Conservation (phyloP, 495 filamentous ascomycete species). For the Choiromyces venosus region DNA sequence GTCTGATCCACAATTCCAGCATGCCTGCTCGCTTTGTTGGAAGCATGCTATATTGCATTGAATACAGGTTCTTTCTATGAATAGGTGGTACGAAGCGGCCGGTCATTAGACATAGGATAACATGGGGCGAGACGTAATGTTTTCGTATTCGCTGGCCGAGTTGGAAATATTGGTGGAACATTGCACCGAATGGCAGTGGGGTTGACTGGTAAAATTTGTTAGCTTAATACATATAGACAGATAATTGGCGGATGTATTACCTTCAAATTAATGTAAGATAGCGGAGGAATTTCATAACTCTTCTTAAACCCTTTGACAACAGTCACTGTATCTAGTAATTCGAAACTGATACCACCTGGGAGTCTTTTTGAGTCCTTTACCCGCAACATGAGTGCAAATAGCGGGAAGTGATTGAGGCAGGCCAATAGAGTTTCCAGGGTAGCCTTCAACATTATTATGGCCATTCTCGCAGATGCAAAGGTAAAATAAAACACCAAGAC, state of each 20-base stretch:
- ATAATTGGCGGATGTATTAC: not conserved
- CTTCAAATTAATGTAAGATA: conserved; percentile 36
- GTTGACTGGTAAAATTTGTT: conserved; percentile 58
- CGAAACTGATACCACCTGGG: conserved; percentile 55
- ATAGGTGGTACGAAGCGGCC: conserved; percentile 88
- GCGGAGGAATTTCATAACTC: not conserved
- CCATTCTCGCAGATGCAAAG: conserved; percentile 89
- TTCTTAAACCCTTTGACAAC: not conserved
- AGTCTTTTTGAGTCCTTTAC: conserved; percentile 87
- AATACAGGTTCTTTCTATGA: conserved; percentile 88
- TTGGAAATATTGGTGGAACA: conserved; percentile 97
- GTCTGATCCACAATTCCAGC: conserved; percentile 73
- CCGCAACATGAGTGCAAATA: conserved; percentile 95
- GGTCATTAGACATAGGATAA: conserved; percentile 79
- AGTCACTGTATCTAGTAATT: conserved; percentile 6
- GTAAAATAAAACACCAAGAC: conserved; percentile 95
- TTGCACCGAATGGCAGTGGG: conserved; percentile 78
- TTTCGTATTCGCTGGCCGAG: conserved; percentile 85
- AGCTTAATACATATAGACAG: not conserved
- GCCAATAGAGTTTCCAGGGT: conserved; percentile 82
- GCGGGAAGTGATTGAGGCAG: conserved; percentile 93
- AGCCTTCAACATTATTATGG: conserved; percentile 87
- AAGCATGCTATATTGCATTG: conserved; percentile 97
- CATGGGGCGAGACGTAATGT: conserved; percentile 84
- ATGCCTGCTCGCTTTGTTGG: conserved; percentile 74